These are phyloP conservation scores for Fusarium mexicanum DNA, from an alignment of 2,329 filamentous ascomycete genomes.

Conservation along the genomic window DNA sequence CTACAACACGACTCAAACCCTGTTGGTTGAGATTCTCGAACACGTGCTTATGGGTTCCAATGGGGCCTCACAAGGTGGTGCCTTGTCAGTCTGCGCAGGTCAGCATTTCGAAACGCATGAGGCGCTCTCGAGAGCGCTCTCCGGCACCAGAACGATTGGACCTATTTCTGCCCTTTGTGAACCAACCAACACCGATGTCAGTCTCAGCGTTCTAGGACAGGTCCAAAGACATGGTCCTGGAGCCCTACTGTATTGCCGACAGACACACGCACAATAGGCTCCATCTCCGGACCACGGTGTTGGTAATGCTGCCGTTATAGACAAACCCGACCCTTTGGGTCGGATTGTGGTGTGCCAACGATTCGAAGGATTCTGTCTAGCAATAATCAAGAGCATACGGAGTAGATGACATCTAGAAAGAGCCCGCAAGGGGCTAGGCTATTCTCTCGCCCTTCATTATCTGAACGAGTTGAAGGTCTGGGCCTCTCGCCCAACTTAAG, in stretches of 20 bases:
- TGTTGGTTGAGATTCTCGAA: neutral
- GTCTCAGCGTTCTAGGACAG: neutral
- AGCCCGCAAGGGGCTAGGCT: conserved; percentile 17
- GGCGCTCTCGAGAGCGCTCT: conserved; percentile 12
- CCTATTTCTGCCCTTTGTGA: conserved; percentile 1
- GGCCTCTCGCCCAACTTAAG: conserved; percentile 12
- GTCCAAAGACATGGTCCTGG: conserved; percentile 6
- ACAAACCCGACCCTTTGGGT: neutral
- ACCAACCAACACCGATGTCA: conserved; percentile 15
- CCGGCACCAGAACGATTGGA: neutral
- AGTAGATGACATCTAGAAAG: neutral
- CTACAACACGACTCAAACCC: neutral
- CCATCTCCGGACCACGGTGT: neutral
- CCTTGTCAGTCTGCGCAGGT: neutral
- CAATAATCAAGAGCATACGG: neutral
- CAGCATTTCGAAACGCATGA: neutral
- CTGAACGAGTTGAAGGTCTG: conserved; percentile 5
- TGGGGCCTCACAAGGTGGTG: neutral
- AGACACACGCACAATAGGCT: neutral
- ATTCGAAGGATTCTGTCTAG: neutral
- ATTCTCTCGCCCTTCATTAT: neutral
- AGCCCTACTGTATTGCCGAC: neutral
- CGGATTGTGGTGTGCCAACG: conserved; percentile 1
- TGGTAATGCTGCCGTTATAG: neutral
- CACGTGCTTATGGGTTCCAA: neutral